These are phyloP conservation scores for Solidago caesia DNA, from an alignment of 129 eudicot species.

Conservation along the genomic window DNA sequence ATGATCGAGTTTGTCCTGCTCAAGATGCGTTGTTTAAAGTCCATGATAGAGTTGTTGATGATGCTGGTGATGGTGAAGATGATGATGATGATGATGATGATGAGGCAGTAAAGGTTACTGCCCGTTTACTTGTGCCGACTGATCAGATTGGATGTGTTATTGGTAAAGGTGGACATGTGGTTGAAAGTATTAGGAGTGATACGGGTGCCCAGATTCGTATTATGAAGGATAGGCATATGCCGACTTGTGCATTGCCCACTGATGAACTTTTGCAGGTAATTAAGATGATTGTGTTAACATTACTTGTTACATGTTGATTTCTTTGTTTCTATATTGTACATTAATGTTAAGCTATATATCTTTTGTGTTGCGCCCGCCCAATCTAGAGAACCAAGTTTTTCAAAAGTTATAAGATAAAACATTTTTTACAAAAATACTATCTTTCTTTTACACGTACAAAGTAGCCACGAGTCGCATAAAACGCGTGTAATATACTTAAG, in stretches of 20 bases:
- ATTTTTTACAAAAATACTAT: too few species aligned
- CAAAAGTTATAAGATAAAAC: too few species aligned
- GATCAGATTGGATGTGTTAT: constrained; percentile 26
- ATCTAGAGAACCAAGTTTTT: too few species aligned
- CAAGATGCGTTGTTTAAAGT: constrained; percentile 23
- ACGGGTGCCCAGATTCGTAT: constrained; percentile 19
- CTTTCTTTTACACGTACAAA: too few species aligned
- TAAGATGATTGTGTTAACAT: not conserved
- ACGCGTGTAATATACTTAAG: too few species aligned
- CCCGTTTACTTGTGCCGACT: not conserved
- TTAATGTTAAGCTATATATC: not conserved
- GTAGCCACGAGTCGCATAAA: too few species aligned
- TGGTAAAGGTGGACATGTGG: constrained; percentile 16
- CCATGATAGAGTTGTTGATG: constrained; percentile 16
- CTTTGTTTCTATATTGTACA: not conserved
- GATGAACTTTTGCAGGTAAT: constrained; percentile 21
- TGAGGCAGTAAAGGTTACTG: not conserved
- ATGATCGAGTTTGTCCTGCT: constrained; percentile 36
- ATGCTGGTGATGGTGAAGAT: not conserved
- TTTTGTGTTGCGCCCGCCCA: too few species aligned
- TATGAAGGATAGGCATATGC: constrained; percentile 7
- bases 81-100: not conserved
- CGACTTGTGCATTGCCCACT: constrained; percentile 6
- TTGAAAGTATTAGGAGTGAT: not conserved
- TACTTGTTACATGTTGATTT: not conserved